Conservation (phyloP, 768 basidiomycete species). For the Hypsizygus marmoreus region DNA sequence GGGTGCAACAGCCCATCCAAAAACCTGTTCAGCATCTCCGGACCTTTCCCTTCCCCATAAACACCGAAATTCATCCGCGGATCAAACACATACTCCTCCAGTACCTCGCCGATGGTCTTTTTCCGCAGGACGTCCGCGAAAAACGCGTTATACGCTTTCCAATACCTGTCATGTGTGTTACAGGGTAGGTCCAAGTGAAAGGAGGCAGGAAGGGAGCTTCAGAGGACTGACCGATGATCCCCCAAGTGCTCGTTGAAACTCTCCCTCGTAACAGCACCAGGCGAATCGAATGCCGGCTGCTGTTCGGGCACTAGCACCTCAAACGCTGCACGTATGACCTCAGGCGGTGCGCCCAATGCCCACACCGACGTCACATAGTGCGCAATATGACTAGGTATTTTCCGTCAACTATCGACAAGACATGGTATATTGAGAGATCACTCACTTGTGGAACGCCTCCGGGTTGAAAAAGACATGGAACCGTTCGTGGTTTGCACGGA, state of each 20-base stretch:
- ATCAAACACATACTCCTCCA: constrained; percentile 70
- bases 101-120: constrained; percentile 42
- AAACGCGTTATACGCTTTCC: constrained; percentile 58
- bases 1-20: constrained; percentile 59
- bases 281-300: constrained; percentile 44
- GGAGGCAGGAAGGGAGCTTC: constrained; percentile 2
- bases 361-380: constrained; percentile 63
- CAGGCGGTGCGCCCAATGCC: constrained; percentile 53
- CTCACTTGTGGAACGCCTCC: constrained; percentile 37
- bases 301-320: constrained; percentile 34
- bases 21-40: constrained; percentile 55
- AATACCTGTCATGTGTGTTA: constrained; percentile 51
- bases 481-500: constrained; percentile 55
- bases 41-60: constrained; percentile 35
- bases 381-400: constrained; percentile 48
- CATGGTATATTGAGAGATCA: too few species aligned
- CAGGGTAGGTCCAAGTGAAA: background rate
- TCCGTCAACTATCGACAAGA: constrained; percentile 23
- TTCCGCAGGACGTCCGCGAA: constrained; percentile 45
- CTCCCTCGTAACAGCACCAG: constrained; percentile 41
- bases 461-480: constrained; percentile 59
- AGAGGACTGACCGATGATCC: constrained; percentile 46
- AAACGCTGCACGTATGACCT: constrained; percentile 40
- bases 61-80: constrained; percentile 45
- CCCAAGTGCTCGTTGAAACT: constrained; percentile 61